phyloP scores from a whole-genome alignment of 257 asterid genomes.

The Nicotiana benthamiana region DNA sequence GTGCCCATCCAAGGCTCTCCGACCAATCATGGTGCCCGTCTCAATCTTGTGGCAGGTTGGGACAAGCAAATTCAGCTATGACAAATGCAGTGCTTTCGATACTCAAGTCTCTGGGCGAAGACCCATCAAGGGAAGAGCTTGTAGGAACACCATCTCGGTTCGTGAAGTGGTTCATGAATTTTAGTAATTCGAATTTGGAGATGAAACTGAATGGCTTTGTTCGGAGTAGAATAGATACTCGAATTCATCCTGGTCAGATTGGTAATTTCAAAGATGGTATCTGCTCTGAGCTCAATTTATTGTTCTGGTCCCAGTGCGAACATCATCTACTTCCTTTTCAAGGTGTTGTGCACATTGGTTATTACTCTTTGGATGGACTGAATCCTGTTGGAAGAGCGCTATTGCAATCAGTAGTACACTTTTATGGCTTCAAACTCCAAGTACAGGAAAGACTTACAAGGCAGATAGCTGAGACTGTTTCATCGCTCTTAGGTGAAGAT shows the following conservation, averaged over 20 bases:
- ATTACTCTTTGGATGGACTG: conserved; percentile 29
- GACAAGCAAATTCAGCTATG: conserved; percentile 39
- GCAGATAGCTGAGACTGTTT: conserved; percentile 78
- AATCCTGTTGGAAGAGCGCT: conserved; percentile 44
- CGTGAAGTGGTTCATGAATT: conserved; percentile 70
- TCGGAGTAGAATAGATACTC: conserved; percentile 26
- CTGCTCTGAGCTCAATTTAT: conserved; percentile 50
- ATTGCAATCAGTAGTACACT: conserved; percentile 67
- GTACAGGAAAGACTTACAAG: conserved; percentile 94
- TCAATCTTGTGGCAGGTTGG: conserved; percentile 21
- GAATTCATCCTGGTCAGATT: conserved; percentile 20
- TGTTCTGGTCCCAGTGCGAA: conserved; percentile 87
- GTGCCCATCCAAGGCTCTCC: conserved; percentile 3
- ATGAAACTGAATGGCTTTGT: conserved; percentile 46
- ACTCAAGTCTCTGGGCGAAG: conserved; percentile 64
- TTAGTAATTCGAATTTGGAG: conserved; percentile 45
- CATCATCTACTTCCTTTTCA: conserved; percentile 94
- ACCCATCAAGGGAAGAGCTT: conserved; percentile 71
- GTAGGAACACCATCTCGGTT: conserved; percentile 67
- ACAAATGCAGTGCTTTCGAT: conserved; percentile 52
- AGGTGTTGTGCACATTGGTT: conserved; percentile 72
- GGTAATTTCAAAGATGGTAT: conserved; percentile 25
- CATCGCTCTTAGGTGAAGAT: conserved; percentile 67
- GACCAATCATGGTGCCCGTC: conserved; percentile 68
- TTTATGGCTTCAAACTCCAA: conserved; percentile 89